Conservation (phyloP, 2,329 filamentous ascomycete genomes). For the Microsporum ferrugineum region DNA sequence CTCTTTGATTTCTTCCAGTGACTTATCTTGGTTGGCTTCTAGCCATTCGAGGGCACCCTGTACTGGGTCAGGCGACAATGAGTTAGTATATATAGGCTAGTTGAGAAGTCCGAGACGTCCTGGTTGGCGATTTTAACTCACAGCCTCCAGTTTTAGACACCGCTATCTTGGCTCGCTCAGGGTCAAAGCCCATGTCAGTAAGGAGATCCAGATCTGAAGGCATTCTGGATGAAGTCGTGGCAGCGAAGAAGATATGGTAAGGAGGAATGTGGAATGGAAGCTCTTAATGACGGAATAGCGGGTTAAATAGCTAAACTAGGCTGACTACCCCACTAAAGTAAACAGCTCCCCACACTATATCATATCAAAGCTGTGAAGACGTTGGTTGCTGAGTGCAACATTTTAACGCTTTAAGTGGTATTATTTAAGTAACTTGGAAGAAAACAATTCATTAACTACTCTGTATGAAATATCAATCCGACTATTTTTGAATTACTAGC, state of each 20-base stretch:
- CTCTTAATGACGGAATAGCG: not conserved
- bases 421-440: no score
- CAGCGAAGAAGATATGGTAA: not conserved
- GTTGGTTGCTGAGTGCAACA: no score
- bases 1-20: constrained; percentile 37
- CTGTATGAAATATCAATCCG: not conserved
- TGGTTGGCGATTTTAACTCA: constrained; percentile 38
- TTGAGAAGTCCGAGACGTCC: not conserved
- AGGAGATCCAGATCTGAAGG: constrained; percentile 49
- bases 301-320: not conserved
- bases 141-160: constrained; percentile 71
- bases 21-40: constrained; percentile 78
- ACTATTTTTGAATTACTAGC: not conserved
- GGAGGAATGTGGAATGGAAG: not conserved
- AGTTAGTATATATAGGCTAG: not conserved
- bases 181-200: constrained; percentile 66
- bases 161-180: constrained; percentile 68
- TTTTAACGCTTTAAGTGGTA: no score
- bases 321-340: not conserved
- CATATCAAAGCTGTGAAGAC: no score
- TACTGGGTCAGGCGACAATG: constrained; percentile 41
- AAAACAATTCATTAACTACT: no score
- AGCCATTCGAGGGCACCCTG: constrained; percentile 91
- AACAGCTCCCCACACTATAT: not conserved
- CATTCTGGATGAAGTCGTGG: constrained; percentile 21